phyloP scores from a whole-genome alignment of 345 rosid species.

The Eutrema japonicum region DNA sequence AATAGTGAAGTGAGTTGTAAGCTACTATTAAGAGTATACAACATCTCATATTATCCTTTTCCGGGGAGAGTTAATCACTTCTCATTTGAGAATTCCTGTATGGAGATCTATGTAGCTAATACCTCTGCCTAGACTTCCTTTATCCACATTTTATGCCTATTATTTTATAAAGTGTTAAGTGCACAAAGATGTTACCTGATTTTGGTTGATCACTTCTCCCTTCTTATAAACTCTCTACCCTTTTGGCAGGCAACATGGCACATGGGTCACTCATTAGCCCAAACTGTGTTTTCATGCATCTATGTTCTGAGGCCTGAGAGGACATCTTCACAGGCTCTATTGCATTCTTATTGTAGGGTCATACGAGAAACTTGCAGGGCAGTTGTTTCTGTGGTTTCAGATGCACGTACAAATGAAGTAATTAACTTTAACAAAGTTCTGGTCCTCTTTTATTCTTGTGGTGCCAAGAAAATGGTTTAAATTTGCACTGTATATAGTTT shows the following conservation, averaged over 20 bases:
- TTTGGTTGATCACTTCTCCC: slow-evolving; percentile 2
- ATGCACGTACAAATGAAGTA: slow-evolving; percentile 99
- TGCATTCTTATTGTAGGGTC: slow-evolving; percentile 73
- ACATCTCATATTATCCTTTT: not conserved
- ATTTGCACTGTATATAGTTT: not conserved
- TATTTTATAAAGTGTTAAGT: not conserved
- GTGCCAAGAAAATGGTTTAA: slow-evolving; percentile 8
- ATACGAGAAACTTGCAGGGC: slow-evolving; percentile 93
- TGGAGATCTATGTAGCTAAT: slow-evolving; percentile 16
- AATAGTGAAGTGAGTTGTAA: not conserved
- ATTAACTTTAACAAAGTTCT: slow-evolving; percentile 62
- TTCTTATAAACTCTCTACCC: slow-evolving; percentile 39
- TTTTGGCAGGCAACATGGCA: slow-evolving; percentile 97
- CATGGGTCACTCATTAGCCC: slow-evolving; percentile 96
- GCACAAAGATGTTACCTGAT: slow-evolving; percentile 6
- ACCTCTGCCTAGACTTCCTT: slow-evolving; percentile 5
- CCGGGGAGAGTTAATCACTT: not conserved
- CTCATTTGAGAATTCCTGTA: not conserved
- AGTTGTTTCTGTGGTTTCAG: slow-evolving; percentile 85
- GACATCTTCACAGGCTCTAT: slow-evolving; percentile 78
- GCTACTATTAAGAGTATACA: not conserved
- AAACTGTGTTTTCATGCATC: slow-evolving; percentile 97
- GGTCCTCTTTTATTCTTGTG: slow-evolving; percentile 38
- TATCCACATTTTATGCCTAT: not conserved
- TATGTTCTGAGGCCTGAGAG: slow-evolving; percentile 91